phyloP scores from a whole-genome alignment of 495 filamentous ascomycete species.

The Endocarpon pusillum region DNA sequence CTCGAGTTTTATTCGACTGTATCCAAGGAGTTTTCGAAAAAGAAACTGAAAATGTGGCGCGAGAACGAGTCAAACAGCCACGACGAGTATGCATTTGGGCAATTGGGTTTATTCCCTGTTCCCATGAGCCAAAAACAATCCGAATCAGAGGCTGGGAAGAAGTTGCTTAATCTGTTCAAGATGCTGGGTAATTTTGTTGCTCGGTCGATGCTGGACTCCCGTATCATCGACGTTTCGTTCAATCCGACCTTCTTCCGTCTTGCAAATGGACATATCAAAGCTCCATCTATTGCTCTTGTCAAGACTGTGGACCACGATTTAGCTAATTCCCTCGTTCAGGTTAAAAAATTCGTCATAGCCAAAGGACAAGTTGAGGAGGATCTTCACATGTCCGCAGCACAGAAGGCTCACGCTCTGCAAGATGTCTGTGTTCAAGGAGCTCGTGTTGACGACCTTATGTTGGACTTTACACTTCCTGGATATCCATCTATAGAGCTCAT shows the following conservation, averaged over 20 bases:
- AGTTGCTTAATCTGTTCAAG: constrained; percentile 74
- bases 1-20: constrained; percentile 98
- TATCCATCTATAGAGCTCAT: constrained; percentile 81
- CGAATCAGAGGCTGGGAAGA: constrained; percentile 57
- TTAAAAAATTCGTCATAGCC: constrained; percentile 71
- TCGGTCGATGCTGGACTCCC: constrained; percentile 91
- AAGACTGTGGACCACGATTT: constrained; percentile 77
- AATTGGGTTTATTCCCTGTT: constrained; percentile 76
- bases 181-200: constrained; percentile 96
- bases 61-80: constrained; percentile 65
- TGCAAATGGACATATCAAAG: constrained; percentile 54
- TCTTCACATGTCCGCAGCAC: constrained; percentile 36
- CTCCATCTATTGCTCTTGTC: constrained; percentile 80
- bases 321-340: constrained; percentile 66
- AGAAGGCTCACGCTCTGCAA: constrained; percentile 52
- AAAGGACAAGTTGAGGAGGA: constrained; percentile 71
- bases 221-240: constrained; percentile 96
- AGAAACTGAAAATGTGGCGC: constrained; percentile 90
- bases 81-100: constrained; percentile 75
- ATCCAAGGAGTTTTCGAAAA: constrained; percentile 93
- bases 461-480: constrained; percentile 91
- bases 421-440: constrained; percentile 56
- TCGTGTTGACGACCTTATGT: constrained; percentile 65
- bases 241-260: constrained; percentile 97
- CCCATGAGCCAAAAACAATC: constrained; percentile 73